Conservation (phyloP, 176 grass and related monocot genomes). For the Hyparrhenia diplandra region DNA sequence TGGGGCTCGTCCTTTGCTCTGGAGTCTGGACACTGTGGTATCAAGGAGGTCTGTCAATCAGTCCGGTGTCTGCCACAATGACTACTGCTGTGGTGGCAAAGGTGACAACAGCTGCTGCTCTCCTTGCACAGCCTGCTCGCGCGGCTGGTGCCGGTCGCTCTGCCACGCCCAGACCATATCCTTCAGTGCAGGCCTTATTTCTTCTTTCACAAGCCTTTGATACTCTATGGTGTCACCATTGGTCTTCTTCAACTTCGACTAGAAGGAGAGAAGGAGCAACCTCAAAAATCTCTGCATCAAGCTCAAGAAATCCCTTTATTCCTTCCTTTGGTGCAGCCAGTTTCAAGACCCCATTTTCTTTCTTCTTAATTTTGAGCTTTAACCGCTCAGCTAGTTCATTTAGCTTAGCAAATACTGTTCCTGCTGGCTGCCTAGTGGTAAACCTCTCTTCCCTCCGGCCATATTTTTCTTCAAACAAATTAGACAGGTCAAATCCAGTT, state of each 20-base stretch:
- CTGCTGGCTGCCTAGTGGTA: conserved; percentile 42
- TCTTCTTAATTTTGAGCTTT: conserved; percentile 56
- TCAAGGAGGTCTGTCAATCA: not conserved
- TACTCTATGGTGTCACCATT: conserved; percentile 56
- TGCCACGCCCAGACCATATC: conserved; percentile 50
- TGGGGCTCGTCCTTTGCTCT: not conserved
- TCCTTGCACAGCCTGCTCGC: conserved; percentile 1
- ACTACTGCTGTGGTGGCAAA: conserved; percentile 20
- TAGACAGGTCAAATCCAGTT: conserved; percentile 56
- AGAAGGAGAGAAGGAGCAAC: conserved; percentile 41
- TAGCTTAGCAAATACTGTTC: conserved; percentile 42
- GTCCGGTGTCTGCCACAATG: not conserved
- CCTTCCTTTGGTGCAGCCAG: conserved; percentile 46
- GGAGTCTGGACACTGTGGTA: not conserved
- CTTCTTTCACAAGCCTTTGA: conserved; percentile 44
- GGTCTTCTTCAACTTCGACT: conserved; percentile 49
- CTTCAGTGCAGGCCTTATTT: conserved; percentile 47
- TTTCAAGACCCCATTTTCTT: conserved; percentile 49
- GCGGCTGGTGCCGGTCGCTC: conserved; percentile 5
- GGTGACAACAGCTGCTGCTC: not conserved
- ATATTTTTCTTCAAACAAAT: conserved; percentile 42
- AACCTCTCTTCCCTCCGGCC: conserved; percentile 39
- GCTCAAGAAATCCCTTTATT: conserved; percentile 51
- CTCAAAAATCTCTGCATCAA: conserved; percentile 57
- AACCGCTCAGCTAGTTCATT: conserved; percentile 43